Evolutionary conservation across 2,329 filamentous ascomycete genomes (phyloP).

Genomic region (Spiromastix sp.): DNA sequence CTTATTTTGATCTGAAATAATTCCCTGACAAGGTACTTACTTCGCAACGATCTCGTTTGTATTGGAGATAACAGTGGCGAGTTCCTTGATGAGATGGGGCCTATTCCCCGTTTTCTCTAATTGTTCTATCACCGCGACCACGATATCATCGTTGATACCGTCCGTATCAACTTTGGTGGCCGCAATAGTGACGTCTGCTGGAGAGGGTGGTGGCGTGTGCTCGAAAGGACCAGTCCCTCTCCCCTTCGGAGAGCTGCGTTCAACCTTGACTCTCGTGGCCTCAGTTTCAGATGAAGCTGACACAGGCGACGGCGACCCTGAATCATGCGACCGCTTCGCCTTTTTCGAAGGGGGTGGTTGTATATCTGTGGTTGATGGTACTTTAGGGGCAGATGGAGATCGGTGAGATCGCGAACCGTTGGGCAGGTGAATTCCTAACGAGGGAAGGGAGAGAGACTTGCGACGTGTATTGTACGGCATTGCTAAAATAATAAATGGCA

Average conservation of each 20-base stretch:
- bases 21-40: conserved; percentile 46
- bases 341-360: conserved; percentile 49
- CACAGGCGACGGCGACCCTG: conserved; percentile 33
- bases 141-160: conserved; percentile 87
- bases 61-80: conserved; percentile 67
- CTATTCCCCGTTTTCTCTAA: conserved; percentile 83
- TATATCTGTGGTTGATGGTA: conserved; percentile 49
- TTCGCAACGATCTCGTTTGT: conserved; percentile 78
- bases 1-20: too few relatives aligned
- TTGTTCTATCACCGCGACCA: conserved; percentile 79
- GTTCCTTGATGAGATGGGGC: conserved; percentile 88
- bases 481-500: conserved; percentile 18
- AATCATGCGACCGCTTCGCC: conserved; percentile 66
- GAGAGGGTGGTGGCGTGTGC: conserved; percentile 72
- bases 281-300: conserved; percentile 19
- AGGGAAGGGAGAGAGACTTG: conserved; percentile 88
- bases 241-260: conserved; percentile 15
- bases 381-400: conserved; percentile 52
- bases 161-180: conserved; percentile 61
- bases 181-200: conserved; percentile 37
- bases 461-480: conserved; percentile 97
- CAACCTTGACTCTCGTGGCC: conserved; percentile 21
- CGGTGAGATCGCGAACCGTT: conserved; percentile 46
- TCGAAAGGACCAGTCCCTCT: conserved; percentile 48
- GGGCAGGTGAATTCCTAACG: conserved; percentile 79